These are phyloP conservation scores for Paraphaeosphaeria minitans DNA, from an alignment of 2,329 filamentous ascomycete genomes.

Conservation along the genomic window DNA sequence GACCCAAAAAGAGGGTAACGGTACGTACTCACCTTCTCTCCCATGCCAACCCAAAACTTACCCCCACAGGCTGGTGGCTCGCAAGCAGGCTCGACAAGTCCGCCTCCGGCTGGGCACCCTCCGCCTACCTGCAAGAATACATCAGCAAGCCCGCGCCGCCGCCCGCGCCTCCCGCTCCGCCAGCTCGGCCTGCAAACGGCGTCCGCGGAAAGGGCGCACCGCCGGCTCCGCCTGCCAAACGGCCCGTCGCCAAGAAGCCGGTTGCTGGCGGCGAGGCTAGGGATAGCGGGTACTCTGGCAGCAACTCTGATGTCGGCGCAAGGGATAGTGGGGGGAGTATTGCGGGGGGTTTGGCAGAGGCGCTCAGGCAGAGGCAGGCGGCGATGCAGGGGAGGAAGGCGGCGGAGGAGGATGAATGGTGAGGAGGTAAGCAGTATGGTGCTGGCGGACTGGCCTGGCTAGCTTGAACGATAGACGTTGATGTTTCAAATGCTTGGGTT, in stretches of 20 bases:
- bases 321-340: conserved; percentile 51
- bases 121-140: conserved; percentile 90
- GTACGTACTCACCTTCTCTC: conserved; percentile 58
- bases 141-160: conserved; percentile 61
- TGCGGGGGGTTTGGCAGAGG: conserved; percentile 57
- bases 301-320: conserved; percentile 43
- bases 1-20: conserved; percentile 93
- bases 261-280: conserved; percentile 69
- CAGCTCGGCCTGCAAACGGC: conserved; percentile 63
- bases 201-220: conserved; percentile 69
- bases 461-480: not conserved
- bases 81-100: conserved; percentile 72
- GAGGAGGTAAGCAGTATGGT: conserved; percentile 27
- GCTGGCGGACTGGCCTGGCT: not conserved
- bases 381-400: conserved; percentile 52
- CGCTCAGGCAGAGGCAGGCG: conserved; percentile 55
- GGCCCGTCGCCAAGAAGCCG: conserved; percentile 76
- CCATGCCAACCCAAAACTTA: conserved; percentile 23
- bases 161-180: conserved; percentile 53
- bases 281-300: conserved; percentile 62
- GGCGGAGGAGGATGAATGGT: conserved; percentile 49
- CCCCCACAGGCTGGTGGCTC: conserved; percentile 84
- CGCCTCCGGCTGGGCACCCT: conserved; percentile 91
- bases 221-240: conserved; percentile 78
- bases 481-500: too few relatives aligned